Base-by-base conservation (phyloP, 2,329 filamentous ascomycete species). In the Endoconidiophora laricicola region DNA sequence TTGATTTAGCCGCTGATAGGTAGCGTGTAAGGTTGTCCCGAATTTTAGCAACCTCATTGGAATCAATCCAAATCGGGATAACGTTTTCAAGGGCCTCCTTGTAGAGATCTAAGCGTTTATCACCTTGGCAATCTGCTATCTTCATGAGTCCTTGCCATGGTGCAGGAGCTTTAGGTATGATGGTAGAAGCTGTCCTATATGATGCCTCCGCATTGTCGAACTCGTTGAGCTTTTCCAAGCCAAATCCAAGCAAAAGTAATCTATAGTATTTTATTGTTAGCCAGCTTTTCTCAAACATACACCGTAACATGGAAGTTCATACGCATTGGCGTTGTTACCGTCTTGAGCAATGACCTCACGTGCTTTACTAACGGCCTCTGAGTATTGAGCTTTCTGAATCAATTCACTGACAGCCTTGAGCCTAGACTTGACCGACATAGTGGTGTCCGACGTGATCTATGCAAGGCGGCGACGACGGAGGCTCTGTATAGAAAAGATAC, bases 91-190 rank as follows among this genome's bases (percentile, higher is more conserved):
- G 82, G 10, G 53, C 54, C 18, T 53, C 47, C 36, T 52, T 53
- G 47, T 39, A 53, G 5, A 48, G 26, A 20, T 16, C 40, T 2
- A 54, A 38, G 9, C 45, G 40, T 22, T 39, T 45, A 6, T 45
- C 10, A 1, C 83, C 84, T 43, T 78, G 68, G 44, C 83, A 81
- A 60, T 94, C 94, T 45, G 81, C 73, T 49, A 76, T 72, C 59
- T 81, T 84, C 62, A 91, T 75, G 43, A 98, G 69, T 1, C 91
- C 91, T 61, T 94, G 84, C 86, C 86, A 96, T 56, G 84, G 84
- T 58, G 90, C 83, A n/a, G 78, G 69, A 57, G 95, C 87, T 16
- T 76, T 70, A 1, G 80, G 76, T 56, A 86, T 88, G 54, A 86
- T 68, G 18, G 71, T 69, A 4, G 83, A 76, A 1, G 90, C 91